Base-by-base conservation (phyloP, 1,284 basidiomycete species). In the Gymnopus androsaceus region DNA sequence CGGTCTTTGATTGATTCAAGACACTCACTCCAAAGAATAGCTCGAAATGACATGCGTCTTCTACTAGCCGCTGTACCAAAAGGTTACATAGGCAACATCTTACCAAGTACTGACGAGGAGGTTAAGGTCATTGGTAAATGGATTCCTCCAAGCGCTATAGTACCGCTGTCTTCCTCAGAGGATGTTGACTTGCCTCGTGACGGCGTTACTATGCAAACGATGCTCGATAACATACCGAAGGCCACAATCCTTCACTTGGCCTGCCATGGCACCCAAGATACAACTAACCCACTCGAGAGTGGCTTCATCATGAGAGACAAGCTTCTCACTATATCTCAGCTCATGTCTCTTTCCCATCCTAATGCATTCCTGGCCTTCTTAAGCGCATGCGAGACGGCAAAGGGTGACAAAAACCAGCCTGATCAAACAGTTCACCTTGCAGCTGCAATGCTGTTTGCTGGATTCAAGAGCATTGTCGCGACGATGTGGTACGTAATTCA, bases 341-440 rank as follows among this genome's bases (percentile, higher is more conserved):
- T 44, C 12, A 44, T 44, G 42, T 4, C 21, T 9, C 27, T 44
- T n/a, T n/a, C n/a, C 12, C 19, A 25, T 8, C n/a, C 21, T 6
- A 8, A 17, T 7, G 42, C 42, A 9, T 55, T 61, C 15, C 59
- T 69, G 53, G 69, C 67, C 9, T 69, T 66, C 49, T 58, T 68
- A 8, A 66, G 64, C n/a, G 68, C 68, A 7, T 69, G 69, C 54
- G 50, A 66, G 40, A 69, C 64, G 11, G 66, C 66, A 2, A 56
- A 42, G 42, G 65, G 65, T 14, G 59, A 56, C 54, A 42, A 48
- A 9, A 30, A 34, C 1, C 44, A 57, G 9, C 54, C 65, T 0
- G 59, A 68, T 27, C 63, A 70, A 36, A 48, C 62, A 2, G 38
- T 66, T 23, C 66, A 69, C 51, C 61, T 69, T 21, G 66, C 66